Conservation (phyloP, 2,329 filamentous ascomycete species). For the Neospermospora avenae region DNA sequence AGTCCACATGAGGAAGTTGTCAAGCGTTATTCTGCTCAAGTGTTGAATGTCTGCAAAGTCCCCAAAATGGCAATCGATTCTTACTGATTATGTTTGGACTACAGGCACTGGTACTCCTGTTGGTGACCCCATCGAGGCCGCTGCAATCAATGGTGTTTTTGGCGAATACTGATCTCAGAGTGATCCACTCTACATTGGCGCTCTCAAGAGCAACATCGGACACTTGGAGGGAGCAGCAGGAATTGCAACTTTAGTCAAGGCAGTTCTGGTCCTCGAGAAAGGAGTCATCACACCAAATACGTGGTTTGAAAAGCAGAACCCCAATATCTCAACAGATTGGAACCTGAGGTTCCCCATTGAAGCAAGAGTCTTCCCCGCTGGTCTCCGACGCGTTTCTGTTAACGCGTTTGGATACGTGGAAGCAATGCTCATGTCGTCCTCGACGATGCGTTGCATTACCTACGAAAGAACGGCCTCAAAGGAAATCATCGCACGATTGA, state of each 20-base stretch:
- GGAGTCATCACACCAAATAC: conserved; percentile 42
- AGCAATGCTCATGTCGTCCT: not conserved
- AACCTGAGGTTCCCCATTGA: too few species aligned
- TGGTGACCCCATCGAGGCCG: conserved; percentile 30
- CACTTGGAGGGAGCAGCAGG: conserved; percentile 39
- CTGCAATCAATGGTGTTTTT: conserved; percentile 19
- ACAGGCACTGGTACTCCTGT: conserved; percentile 29
- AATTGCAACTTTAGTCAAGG: conserved; percentile 41
- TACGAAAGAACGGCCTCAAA: not conserved
- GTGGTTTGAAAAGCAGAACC: conserved; percentile 40
- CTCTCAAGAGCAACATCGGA: conserved; percentile 34
- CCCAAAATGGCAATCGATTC: too few species aligned
- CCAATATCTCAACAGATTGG: too few species aligned
- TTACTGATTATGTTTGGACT: too few species aligned
- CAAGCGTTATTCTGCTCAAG: too few species aligned
- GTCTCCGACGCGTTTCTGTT: not conserved
- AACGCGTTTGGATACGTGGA: not conserved
- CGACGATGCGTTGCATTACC: not conserved
- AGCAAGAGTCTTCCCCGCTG: too few species aligned
- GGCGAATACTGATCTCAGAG: conserved; percentile 8
- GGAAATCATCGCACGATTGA: too few species aligned
- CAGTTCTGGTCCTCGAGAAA: conserved; percentile 41
- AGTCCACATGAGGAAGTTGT: too few species aligned
- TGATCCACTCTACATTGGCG: conserved; percentile 26
- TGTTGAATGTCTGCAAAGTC: too few species aligned